Evolutionary conservation across 176 grass and related monocot genomes (phyloP).

Genomic region (Oryza longistaminata): DNA sequence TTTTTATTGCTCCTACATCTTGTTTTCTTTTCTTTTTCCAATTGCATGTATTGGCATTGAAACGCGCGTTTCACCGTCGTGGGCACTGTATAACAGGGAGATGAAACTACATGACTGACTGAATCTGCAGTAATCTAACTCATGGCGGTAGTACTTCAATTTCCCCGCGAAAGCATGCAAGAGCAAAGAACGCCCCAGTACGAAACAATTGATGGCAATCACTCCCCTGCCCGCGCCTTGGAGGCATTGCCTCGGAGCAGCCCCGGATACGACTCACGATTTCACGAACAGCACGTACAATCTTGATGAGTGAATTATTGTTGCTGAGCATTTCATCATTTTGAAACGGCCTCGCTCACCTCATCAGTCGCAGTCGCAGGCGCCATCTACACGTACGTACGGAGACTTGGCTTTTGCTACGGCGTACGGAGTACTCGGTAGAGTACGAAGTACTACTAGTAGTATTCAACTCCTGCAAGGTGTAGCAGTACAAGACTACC

Average conservation of each 20-base stretch:
- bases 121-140: not conserved
- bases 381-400: not conserved
- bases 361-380: too few species aligned
- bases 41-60: not conserved
- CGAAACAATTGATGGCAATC: not conserved
- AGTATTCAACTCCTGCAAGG: not conserved
- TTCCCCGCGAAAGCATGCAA: not conserved
- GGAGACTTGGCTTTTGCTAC: not conserved
- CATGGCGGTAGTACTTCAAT: not conserved
- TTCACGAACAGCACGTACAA: not conserved
- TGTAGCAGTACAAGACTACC: not conserved
- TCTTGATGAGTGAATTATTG: not conserved
- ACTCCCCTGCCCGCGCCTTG: not conserved
- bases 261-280: not conserved
- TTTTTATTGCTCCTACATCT: not conserved
- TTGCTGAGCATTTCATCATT: not conserved
- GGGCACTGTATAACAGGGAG: not conserved
- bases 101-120: not conserved
- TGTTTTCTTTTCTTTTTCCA: not conserved
- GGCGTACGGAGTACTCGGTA: not conserved
- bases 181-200: not conserved
- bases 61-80: not conserved
- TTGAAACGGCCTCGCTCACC: too few species aligned
- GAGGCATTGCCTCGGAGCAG: not conserved
- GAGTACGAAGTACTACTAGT: not conserved